These are phyloP conservation scores for Micractinium conductrix DNA, from an alignment of 139 green algal species.

Conservation along the genomic window DNA sequence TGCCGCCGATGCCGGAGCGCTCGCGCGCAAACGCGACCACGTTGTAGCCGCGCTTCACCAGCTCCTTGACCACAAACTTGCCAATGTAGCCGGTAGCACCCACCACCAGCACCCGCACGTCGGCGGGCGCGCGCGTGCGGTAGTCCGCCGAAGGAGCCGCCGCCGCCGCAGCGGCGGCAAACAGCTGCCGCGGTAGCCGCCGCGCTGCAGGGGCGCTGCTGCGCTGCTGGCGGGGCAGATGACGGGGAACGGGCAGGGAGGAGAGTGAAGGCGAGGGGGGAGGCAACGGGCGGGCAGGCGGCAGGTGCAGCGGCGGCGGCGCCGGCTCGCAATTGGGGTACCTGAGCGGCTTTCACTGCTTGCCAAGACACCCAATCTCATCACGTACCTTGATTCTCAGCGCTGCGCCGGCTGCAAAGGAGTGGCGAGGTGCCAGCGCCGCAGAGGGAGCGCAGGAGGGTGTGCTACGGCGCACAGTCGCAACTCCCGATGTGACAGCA, in stretches of 20 bases:
- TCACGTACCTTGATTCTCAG: conserved; percentile 4
- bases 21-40: conserved; percentile 89
- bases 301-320: neutral
- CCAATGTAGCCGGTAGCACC: conserved; percentile 99
- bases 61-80: conserved; percentile 80
- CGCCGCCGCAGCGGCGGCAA: neutral
- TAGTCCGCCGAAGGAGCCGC: conserved; percentile 57
- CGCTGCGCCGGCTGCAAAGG: neutral
- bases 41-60: conserved; percentile 75
- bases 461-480: neutral
- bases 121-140: conserved; percentile 61
- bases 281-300: neutral
- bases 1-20: conserved; percentile 92
- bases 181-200: neutral
- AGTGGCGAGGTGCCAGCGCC: neutral
- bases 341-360: neutral
- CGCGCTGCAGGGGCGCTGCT: neutral
- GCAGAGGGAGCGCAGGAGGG: neutral
- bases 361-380: neutral
- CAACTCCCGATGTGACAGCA: neutral
- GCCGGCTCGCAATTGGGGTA: neutral
- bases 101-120: conserved; percentile 92
- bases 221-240: neutral
- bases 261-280: neutral
- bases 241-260: neutral